A percentile compares a stretch with the other conserved stretches of the same genome.
phyloP scores from a whole-genome alignment of 129 eudicot species.

The Gnaphalium uliginosum region DNA sequence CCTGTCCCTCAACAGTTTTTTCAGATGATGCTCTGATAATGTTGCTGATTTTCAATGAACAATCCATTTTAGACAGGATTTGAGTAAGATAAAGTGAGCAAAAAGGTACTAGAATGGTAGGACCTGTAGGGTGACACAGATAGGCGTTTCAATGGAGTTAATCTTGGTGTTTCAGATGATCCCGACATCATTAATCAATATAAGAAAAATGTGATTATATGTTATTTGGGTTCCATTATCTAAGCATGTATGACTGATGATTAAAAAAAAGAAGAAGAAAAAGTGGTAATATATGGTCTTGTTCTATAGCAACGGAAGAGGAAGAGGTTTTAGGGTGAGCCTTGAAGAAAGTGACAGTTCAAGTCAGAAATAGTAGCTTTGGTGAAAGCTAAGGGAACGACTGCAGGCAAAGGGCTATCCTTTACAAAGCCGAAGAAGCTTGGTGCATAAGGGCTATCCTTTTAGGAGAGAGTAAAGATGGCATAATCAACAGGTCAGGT shows the following conservation, averaged over 20 bases:
- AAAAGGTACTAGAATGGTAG: slow-evolving; percentile 13
- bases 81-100: neutral
- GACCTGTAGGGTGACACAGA: slow-evolving; percentile 68
- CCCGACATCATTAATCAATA: slow-evolving; percentile 42
- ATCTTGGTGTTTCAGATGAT: slow-evolving; percentile 34
- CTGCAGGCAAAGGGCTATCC: too few relatives aligned
- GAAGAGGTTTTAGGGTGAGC: too few relatives aligned
- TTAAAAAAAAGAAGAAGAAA: too few relatives aligned
- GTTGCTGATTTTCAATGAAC: slow-evolving; percentile 43
- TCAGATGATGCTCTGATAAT: slow-evolving; percentile 30
- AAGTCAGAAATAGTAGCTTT: too few relatives aligned
- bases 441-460: too few relatives aligned
- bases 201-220: slow-evolving; percentile 10
- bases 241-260: neutral
- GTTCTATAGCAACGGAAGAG: too few relatives aligned
- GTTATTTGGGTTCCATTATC: slow-evolving; percentile 12
- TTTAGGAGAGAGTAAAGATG: too few relatives aligned
- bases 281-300: too few relatives aligned
- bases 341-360: too few relatives aligned
- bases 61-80: slow-evolving; percentile 2
- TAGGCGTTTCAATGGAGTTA: slow-evolving; percentile 58
- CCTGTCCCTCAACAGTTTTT: slow-evolving; percentile 43
- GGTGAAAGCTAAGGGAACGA: too few relatives aligned
- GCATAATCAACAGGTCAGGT: too few relatives aligned
- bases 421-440: too few relatives aligned